Percentiles rank a stretch among this genome's conserved stretches.
phyloP scores from a whole-genome alignment of 768 basidiomycete species.

The Tricholoma hemisulphureum region DNA sequence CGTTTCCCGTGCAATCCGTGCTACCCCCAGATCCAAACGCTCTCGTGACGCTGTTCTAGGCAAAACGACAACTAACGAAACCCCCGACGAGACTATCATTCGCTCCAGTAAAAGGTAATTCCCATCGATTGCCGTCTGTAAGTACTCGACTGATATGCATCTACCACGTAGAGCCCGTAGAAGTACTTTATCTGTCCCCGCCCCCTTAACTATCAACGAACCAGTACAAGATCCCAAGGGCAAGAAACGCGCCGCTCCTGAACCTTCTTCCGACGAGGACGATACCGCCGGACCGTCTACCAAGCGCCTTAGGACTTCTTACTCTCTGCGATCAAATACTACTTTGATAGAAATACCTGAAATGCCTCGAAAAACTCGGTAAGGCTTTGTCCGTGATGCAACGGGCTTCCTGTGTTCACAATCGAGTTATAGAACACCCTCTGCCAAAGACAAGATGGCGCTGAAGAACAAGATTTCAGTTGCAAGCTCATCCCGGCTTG shows the following conservation, averaged over 20 bases:
- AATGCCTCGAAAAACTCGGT: conserved; percentile 81
- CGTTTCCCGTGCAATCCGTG: conserved; percentile 43
- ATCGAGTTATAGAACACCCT: conserved; percentile 34
- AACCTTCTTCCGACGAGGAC: conserved; percentile 69
- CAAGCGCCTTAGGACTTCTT: conserved; percentile 65
- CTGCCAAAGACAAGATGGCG: conserved; percentile 58
- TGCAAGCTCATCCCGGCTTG: conserved; percentile 61
- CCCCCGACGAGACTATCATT: conserved; percentile 46
- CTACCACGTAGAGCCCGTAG: conserved; percentile 54
- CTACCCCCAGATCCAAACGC: conserved; percentile 50
- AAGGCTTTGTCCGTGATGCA: conserved; percentile 9
- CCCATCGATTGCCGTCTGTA: conserved; percentile 23
- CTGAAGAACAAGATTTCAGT: conserved; percentile 58
- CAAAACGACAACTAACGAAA: conserved; percentile 68
- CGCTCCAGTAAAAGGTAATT: conserved; percentile 65
- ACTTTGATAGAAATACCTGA: conserved; percentile 41
- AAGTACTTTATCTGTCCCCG: conserved; percentile 41
- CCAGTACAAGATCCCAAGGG: conserved; percentile 75
- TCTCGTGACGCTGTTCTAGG: conserved; percentile 46
- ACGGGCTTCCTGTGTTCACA: conserved; percentile 12
- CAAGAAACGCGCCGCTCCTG: conserved; percentile 87
- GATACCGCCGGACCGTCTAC: conserved; percentile 47
- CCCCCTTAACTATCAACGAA: conserved; percentile 71
- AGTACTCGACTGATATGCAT: conserved; percentile 29
- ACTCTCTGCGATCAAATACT: conserved; percentile 65